Conservation (phyloP, 1,284 basidiomycete species). For the Cutaneotrichosporon dermatis region DNA sequence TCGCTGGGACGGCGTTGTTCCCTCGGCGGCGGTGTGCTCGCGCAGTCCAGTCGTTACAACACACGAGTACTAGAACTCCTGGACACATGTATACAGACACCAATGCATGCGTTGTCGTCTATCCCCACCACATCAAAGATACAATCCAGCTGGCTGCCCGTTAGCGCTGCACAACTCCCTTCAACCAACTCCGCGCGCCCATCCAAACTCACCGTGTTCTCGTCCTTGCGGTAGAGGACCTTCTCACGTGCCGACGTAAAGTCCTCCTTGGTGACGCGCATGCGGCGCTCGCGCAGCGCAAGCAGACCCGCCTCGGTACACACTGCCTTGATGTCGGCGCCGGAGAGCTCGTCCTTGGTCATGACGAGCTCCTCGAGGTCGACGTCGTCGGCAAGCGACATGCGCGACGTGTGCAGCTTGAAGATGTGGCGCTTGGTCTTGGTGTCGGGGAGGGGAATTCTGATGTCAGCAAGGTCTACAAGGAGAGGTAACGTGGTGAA, state of each 20-base stretch:
- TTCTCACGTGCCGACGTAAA: constrained; percentile 84
- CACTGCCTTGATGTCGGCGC: constrained; percentile 97
- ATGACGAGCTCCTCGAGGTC: constrained; percentile 94
- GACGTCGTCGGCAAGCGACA: constrained; percentile 88
- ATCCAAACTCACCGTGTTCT: constrained; percentile 60
- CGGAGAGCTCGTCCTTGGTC: constrained; percentile 93
- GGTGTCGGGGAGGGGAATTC: constrained; percentile 88
- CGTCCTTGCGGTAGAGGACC: constrained; percentile 88
- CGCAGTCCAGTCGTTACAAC: no score
- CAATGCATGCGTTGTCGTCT: constrained; percentile 6
- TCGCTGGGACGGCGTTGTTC: no score
- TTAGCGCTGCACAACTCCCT: background rate
- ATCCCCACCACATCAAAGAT: constrained; percentile 28
- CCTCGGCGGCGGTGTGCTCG: no score
- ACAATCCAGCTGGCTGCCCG: constrained; percentile 40
- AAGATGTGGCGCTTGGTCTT: constrained; percentile 99
- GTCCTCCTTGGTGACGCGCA: constrained; percentile 92
- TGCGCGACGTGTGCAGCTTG: constrained; percentile 91
- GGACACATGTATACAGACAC: background rate
- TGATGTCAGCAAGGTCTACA: constrained; percentile 14
- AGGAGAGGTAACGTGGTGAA: background rate
- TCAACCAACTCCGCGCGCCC: no score
- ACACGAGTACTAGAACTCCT: no score
- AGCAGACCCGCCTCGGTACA: constrained; percentile 95
- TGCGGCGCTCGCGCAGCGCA: constrained; percentile 88